Evolutionary conservation across 2,329 filamentous ascomycete genomes (phyloP), one percentile per base, ranked within the genome.

Genomic region (Chrysosporium keratinophilum): DNA sequence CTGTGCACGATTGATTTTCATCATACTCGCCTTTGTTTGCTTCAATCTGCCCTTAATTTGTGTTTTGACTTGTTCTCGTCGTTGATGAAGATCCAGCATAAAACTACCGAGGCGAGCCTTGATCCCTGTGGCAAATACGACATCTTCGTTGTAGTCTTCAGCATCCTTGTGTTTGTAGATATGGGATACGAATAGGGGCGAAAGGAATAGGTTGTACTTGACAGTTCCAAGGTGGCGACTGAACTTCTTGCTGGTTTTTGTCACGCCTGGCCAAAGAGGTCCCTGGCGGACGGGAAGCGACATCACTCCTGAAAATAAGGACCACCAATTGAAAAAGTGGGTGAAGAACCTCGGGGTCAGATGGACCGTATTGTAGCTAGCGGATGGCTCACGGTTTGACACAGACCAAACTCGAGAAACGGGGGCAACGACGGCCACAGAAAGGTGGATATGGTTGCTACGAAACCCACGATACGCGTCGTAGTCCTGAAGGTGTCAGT

Each of bases 171-270:
- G 93, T 69, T 96, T 97, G 74, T 98, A 98, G 33, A 98, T 89
- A 63, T 98, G 93, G 61, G 90, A 94, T 58, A 98, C 80, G 68
- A 95, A 98, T 1, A 98, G 74, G 0, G 93, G 93, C 1, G 93
- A 95, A 14, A 98, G 76, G 2, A 97, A 78, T 19, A 98, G 74
- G 58, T 91, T 96, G 73, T 97, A 97, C 74, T 98, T 98, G 75
- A 98, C 90, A 7, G 94, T 98, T n/a, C 89, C 91, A 57, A 98
- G 75, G 70, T 98, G 94, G 48, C 93, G 82, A 12, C 91, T 91
- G 67, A 98, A 98, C 67, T 98, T 98, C 73, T 98, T 98, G 76
- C 88, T 96, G 44, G 88, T 93, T 75, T 95, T 96, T 62, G 96
- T 93, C 20, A 89, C 80, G 0, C 88, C 89, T 5, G 90, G 91